phyloP scores from a whole-genome alignment of 768 basidiomycete genomes.

The Hericium alpestre region DNA sequence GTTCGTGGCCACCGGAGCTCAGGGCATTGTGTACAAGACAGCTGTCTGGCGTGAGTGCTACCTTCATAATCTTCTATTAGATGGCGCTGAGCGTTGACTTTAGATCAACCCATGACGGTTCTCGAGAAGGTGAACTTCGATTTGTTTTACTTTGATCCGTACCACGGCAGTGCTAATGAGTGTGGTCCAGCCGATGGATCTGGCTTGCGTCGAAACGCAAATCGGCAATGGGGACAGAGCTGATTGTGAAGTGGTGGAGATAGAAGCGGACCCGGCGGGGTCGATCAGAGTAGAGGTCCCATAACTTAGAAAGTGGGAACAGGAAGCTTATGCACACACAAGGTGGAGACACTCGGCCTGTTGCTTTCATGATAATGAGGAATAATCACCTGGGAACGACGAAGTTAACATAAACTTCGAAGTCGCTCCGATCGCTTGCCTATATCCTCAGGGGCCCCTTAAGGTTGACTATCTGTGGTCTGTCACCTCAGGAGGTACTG shows the following conservation, averaged over 20 bases:
- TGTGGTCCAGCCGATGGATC: slow-evolving; percentile 52
- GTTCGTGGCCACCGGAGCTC: slow-evolving; percentile 69
- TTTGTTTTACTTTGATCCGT: neutral
- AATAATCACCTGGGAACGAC: no score
- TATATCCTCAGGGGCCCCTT: no score
- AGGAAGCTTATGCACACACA: no score
- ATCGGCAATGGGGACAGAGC: slow-evolving; percentile 64
- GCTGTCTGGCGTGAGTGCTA: slow-evolving; percentile 81
- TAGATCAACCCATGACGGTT: slow-evolving; percentile 90
- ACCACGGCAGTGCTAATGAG: neutral
- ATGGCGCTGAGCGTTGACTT: neutral
- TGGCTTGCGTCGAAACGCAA: slow-evolving; percentile 89
- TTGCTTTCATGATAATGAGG: no score
- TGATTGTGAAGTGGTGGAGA: slow-evolving; percentile 80
- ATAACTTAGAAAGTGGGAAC: no score
- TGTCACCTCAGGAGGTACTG: no score
- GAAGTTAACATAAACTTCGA: no score
- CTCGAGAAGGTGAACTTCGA: slow-evolving; percentile 43
- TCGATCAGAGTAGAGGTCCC: no score
- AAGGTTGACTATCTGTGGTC: no score
- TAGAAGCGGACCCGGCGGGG: no score
- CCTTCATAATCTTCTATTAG: neutral
- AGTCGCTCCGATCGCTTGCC: no score
- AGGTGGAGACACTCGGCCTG: no score
- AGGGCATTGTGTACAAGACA: slow-evolving; percentile 78